Base-by-base conservation (phyloP, 352 stramenopile genomes). In the Phytophthora sp. region DNA sequence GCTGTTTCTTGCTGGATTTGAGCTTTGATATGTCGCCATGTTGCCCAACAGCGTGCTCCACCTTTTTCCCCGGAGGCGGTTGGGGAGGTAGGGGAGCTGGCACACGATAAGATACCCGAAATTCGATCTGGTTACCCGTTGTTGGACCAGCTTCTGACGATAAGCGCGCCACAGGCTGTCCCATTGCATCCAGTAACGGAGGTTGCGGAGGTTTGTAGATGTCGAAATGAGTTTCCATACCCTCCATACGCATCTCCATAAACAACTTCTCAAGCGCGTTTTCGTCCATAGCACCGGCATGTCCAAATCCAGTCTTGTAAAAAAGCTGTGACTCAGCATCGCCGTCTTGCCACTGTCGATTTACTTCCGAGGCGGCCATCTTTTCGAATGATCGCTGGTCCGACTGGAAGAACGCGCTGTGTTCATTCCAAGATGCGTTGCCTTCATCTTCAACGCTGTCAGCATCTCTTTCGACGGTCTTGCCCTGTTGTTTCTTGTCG, bases 81-180 rank as follows among this genome's bases (percentile, higher is more conserved):
- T 68, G 49, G 2, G 72, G 76, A 2, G 66, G 55, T 8, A 67
- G 69, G 4, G 82, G 76, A 17, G 79, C 76, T n/a, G 77, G 70
- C 28, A 89, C 74, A 34, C 82, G 86, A 64, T 92, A 94, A 1
- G 75, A 77, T n/a, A 92, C 66, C 21, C 77, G 69, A 64, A 88
- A 90, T 18, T 73, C 68, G 61, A 87, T 78, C 24, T 88, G 66
- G 23, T 72, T 76, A 9, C 50, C 53, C 12, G 66, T 54, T 5
- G 43, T 58, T 21, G 58, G 44, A 5, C 49, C 61, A n/a, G 59
- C 49, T 17, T 87, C 77, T 8, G 58, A 73, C 5, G 62, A 58
- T 3, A 84, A 10, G 11, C 55, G 46, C 1, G 38, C 48, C 15
- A 28, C 7, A 38, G 12, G 7, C 17, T 53, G 32, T 44, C 9